phyloP scores from a whole-genome alignment of 352 stramenopile species.

The Globisporangium megalacanthum region DNA sequence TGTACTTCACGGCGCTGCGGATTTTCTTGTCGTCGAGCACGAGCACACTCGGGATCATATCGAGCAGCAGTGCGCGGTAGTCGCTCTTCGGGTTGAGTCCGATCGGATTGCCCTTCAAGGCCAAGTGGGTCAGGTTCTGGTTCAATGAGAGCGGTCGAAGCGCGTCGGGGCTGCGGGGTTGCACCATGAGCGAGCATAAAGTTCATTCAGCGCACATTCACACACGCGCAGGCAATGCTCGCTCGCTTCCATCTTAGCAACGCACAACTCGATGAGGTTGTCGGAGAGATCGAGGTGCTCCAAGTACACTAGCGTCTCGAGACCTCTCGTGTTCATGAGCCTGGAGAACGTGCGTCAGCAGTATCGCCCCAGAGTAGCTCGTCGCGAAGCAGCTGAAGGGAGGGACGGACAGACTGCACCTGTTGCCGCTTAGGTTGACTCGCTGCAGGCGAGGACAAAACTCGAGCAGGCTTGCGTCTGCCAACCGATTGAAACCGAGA shows the following conservation, averaged over 20 bases:
- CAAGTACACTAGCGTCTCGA: slow-evolving; percentile 60
- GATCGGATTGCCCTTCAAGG: slow-evolving; percentile 61
- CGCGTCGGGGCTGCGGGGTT: slow-evolving; percentile 39
- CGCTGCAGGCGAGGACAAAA: slow-evolving; percentile 51
- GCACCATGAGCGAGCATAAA: neutral
- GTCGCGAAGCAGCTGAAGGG: neutral
- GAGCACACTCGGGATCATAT: slow-evolving; percentile 68
- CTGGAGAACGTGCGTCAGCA: slow-evolving; percentile 11
- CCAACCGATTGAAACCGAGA: slow-evolving; percentile 59
- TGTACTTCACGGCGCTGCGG: slow-evolving; percentile 38
- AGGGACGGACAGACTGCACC: slow-evolving; percentile 17
- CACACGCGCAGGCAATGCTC: neutral
- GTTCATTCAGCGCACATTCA: slow-evolving; percentile 1
- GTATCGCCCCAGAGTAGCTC: neutral
- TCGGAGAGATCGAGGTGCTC: slow-evolving; percentile 65
- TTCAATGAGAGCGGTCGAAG: slow-evolving; percentile 61
- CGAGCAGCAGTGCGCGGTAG: slow-evolving; percentile 60
- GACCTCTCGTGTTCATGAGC: slow-evolving; percentile 48
- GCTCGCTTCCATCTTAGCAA: neutral
- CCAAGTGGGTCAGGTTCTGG: slow-evolving; percentile 61
- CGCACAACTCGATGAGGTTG: slow-evolving; percentile 74
- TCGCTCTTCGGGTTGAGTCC: slow-evolving; percentile 41
- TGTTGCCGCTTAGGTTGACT: slow-evolving; percentile 69
- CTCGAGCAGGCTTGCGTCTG: slow-evolving; percentile 57
- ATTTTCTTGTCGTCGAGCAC: slow-evolving; percentile 79